Base-by-base conservation (phyloP, 2,329 filamentous ascomycete genomes). In the Phoma sp. region DNA sequence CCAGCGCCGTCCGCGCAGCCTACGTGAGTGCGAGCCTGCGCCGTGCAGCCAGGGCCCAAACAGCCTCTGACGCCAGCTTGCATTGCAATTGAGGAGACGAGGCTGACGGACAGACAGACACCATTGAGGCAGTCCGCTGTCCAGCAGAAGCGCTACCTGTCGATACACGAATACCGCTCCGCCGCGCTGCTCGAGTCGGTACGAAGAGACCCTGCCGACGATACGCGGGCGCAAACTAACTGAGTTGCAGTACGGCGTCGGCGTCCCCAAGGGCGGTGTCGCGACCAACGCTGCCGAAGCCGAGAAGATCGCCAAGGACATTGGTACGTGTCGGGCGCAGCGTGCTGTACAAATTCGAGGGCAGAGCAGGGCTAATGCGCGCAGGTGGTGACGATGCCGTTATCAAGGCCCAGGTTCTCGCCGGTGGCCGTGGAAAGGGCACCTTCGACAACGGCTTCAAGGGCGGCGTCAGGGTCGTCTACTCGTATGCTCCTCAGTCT, bases 381-480 rank as follows among this genome's bases (percentile, higher is more conserved):
- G 50, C 50, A 82, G 89, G 85, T 66, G 85, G 85, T 70, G 93
- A 96, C 75, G 95, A 99, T 78, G 93, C 97, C 87, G 95, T 99
- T 69, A 98, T 99, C 86, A 99, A 99, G 86, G 95, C 95, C 60
- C 95, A 99, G 83, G 95, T 99, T 58, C 89, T 99, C 61, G 95
- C 95, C 60, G 95, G 95, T 80, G 95, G 95, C 64, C 90, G 95
- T 83, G 95, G 95, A 80, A 99, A 99, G 85, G 95, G 95, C 68
- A 89, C 87, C 69, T 99, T 99, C 76, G 92, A 96, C 82, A 98
- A 97, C 80, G 95, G 95, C 71, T 88, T 99, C 77, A 99, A 99
- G 85, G 95, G 95, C 72, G 95, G 95, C 82, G 95, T 99, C 69
- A 88, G 95, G 71, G 93, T 99, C 72, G 96, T 99, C 80, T 99